Evolutionary conservation across 306 rosid genomes (phyloP), one percentile per base, ranked within the genome.

Genomic region (Acmispon strigosus): DNA sequence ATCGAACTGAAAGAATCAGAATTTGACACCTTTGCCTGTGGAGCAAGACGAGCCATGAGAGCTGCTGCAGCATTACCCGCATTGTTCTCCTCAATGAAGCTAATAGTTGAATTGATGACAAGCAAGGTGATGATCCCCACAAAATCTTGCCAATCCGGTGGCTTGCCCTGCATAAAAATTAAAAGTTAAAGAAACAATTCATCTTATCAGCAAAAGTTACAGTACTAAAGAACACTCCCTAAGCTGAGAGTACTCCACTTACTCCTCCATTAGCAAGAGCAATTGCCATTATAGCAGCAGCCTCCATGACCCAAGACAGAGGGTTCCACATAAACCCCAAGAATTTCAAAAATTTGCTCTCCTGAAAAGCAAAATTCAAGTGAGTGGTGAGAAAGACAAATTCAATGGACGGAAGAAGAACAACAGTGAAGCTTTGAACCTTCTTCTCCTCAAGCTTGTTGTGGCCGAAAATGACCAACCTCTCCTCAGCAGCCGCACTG

Each of bases 281-380:
- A 87, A 92, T 92, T n/a, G 96, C 96, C 96, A 92, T 87, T 42
- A 92, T 89, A 60, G 96, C 96, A 66, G 96, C 96, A 57, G 96
- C 96, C 76, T 92, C 96, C 98, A 92, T 92, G 44, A 92, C 98
- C 96, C 98, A 92, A 29, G 98, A 89, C 29, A 92, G 84, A 73
- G 96, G 98, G 55, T 92, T 92, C 98, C 98, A 92, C 98, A 92
- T 92, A 73, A 89, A 92, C 44, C 98, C 98, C 87, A 92, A 85
- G 64, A 86, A 89, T 85, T 87, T 92, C 72, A 89, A 53, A 62
- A 92, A 27, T 47, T 89, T 92, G 76, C 98, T 92, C 73, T 50
- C 56, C 56, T 50, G 24, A 16, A 80, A 70, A 32, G 5, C 6
- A 69, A 67, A 36, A 37, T 1, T 29, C 18, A 49, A 8, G 22